Evolutionary conservation across 352 stramenopile species (phyloP).

Genomic region (Phytopythium chamaehyphon): DNA sequence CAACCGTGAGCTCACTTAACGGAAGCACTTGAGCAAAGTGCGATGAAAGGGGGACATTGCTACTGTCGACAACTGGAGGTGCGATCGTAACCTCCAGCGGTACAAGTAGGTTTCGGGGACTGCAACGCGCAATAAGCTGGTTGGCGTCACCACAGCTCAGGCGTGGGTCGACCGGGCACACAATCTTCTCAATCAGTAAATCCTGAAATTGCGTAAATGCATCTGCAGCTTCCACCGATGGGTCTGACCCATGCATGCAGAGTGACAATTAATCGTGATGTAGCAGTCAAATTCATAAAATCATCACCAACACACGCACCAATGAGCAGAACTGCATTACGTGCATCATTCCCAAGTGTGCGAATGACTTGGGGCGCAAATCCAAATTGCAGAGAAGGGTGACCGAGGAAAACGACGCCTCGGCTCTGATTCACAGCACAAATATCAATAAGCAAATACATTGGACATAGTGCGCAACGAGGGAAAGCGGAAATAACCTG

Average conservation of each 20-base stretch:
- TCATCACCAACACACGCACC: constrained; percentile 15
- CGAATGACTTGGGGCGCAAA: constrained; percentile 44
- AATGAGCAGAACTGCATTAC: constrained; percentile 71
- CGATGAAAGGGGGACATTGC: constrained; percentile 30
- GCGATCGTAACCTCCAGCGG: constrained; percentile 54
- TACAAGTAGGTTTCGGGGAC: constrained; percentile 61
- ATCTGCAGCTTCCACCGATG: constrained; percentile 40
- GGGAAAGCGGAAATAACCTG: constrained; percentile 29
- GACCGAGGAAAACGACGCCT: constrained; percentile 72
- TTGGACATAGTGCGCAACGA: neutral
- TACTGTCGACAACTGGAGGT: constrained; percentile 11
- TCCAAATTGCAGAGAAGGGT: constrained; percentile 66
- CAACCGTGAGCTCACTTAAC: constrained; percentile 62
- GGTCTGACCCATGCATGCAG: constrained; percentile 42
- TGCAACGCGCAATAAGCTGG: constrained; percentile 79
- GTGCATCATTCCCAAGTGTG: constrained; percentile 49
- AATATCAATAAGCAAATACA: neutral
- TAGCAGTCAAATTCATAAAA: neutral
- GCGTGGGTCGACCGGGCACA: constrained; percentile 69
- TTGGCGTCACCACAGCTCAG: constrained; percentile 84
- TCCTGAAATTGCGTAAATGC: constrained; percentile 55
- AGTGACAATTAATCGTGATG: no score
- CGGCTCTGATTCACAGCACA: constrained; percentile 30
- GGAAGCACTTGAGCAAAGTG: constrained; percentile 72
- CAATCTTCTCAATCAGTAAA: constrained; percentile 72